Conservation (phyloP, 441 rosid genomes). For the Pelargonium citronellum region DNA sequence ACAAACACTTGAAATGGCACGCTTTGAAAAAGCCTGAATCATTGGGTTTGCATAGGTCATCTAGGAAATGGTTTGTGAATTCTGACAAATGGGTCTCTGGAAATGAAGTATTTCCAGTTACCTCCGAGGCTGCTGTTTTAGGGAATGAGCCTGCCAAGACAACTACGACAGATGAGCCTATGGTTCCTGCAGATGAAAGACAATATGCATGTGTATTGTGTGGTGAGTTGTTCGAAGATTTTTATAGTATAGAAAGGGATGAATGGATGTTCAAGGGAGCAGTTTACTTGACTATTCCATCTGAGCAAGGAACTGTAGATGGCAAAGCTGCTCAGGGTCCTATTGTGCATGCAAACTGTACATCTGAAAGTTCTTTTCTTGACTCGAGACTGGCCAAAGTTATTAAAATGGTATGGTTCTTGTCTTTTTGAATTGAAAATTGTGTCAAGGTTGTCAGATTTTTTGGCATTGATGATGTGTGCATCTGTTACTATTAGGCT, state of each 20-base stretch:
- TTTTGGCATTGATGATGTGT: neutral
- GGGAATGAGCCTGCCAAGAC: conserved; percentile 26
- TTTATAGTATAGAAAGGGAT: conserved; percentile 44
- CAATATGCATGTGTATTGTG: conserved; percentile 84
- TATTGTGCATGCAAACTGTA: conserved; percentile 65
- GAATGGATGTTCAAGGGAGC: conserved; percentile 88
- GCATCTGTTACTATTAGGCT: neutral
- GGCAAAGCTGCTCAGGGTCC: conserved; percentile 41
- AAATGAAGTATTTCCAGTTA: conserved; percentile 34
- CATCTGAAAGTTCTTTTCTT: conserved; percentile 40
- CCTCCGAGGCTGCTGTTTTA: conserved; percentile 31
- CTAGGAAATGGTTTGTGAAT: conserved; percentile 65
- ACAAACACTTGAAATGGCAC: conserved; percentile 78
- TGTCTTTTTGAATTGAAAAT: conserved; percentile 9
- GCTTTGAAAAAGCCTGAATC: conserved; percentile 37
- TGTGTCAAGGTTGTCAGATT: neutral
- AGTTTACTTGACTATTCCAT: conserved; percentile 38
- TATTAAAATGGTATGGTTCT: conserved; percentile 51
- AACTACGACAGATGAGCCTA: conserved; percentile 35
- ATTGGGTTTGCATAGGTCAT: conserved; percentile 27
- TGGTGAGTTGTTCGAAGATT: conserved; percentile 86
- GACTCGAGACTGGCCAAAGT: conserved; percentile 46
- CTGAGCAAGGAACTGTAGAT: conserved; percentile 21
- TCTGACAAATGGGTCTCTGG: conserved; percentile 62
- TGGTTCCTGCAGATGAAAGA: conserved; percentile 74